These are phyloP conservation scores for Jacaranda mimosifolia DNA, from an alignment of 257 asterid genomes.

Conservation along the genomic window DNA sequence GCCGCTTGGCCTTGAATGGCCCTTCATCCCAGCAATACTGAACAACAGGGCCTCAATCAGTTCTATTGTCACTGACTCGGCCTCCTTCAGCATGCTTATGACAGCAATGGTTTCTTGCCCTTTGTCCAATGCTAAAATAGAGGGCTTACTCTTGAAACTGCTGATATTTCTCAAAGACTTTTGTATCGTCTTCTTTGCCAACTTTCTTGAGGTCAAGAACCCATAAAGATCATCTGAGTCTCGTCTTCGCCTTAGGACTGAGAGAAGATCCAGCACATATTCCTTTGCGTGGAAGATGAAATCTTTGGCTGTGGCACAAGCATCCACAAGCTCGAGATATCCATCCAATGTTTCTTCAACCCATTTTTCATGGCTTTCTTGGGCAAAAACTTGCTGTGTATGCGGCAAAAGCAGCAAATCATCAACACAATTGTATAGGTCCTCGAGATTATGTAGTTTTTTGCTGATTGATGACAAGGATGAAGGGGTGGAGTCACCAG, in stretches of 20 bases:
- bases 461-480: conserved; percentile 43
- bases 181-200: conserved; percentile 42
- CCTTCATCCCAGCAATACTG: conserved; percentile 30
- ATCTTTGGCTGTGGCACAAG: conserved; percentile 48
- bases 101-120: conserved; percentile 42
- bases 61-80: conserved; percentile 42
- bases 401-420: conserved; percentile 46
- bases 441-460: conserved; percentile 38
- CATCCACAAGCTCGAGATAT: conserved; percentile 48
- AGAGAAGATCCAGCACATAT: conserved; percentile 39
- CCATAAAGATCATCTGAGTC: conserved; percentile 24
- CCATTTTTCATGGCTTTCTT: conserved; percentile 43
- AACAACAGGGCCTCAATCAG: conserved; percentile 45
- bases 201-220: conserved; percentile 28
- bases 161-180: conserved; percentile 35
- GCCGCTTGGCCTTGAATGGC: conserved; percentile 34
- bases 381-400: conserved; percentile 39
- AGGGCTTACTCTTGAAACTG: conserved; percentile 27
- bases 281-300: conserved; percentile 35
- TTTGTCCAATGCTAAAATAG: conserved; percentile 32
- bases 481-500: conserved; percentile 35
- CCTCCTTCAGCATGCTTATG: conserved; percentile 45
- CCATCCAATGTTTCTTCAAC: conserved; percentile 47
- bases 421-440: conserved; percentile 35
- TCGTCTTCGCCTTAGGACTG: conserved; percentile 40